These are phyloP conservation scores for Hypoxylon sp. DNA, from an alignment of 2,329 filamentous ascomycete species.

Conservation along the genomic window DNA sequence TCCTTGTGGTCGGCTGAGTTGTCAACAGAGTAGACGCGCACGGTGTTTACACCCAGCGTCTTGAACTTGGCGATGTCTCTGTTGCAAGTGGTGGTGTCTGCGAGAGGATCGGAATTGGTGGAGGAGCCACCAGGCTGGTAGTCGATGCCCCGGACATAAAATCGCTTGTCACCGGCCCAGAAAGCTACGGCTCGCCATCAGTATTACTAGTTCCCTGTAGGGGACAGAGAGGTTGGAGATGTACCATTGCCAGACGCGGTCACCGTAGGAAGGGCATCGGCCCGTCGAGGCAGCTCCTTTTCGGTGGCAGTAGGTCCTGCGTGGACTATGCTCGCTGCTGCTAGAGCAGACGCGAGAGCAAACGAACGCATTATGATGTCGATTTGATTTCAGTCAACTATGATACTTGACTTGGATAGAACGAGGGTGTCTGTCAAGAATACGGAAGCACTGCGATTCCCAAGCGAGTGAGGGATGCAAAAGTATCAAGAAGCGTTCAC, in stretches of 20 bases:
- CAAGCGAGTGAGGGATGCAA: slow-evolving; percentile 31
- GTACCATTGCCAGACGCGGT: slow-evolving; percentile 66
- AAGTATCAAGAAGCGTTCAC: slow-evolving; percentile 17
- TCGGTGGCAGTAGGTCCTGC: slow-evolving; percentile 60
- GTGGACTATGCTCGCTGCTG: slow-evolving; percentile 53
- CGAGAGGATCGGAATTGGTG: slow-evolving; percentile 73
- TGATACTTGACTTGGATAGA: slow-evolving; percentile 15
- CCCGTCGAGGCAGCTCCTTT: slow-evolving; percentile 58
- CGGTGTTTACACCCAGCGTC: slow-evolving; percentile 85
- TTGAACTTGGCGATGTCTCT: slow-evolving; percentile 85
- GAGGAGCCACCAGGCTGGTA: slow-evolving; percentile 70
- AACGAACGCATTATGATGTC: slow-evolving; percentile 58
- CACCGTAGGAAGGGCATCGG: slow-evolving; percentile 58
- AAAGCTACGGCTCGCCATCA: slow-evolving; percentile 55
- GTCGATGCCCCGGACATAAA: slow-evolving; percentile 68
- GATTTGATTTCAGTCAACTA: slow-evolving; percentile 24
- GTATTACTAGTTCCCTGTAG: slow-evolving; percentile 2
- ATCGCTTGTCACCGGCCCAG: slow-evolving; percentile 60
- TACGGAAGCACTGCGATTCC: slow-evolving; percentile 23
- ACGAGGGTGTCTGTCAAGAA: slow-evolving; percentile 19
- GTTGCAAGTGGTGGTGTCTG: slow-evolving; percentile 73
- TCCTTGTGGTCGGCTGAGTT: slow-evolving; percentile 82
- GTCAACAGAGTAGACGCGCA: slow-evolving; percentile 93
- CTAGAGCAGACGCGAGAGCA: slow-evolving; percentile 57
- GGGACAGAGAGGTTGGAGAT: slow-evolving; percentile 23